These are phyloP conservation scores for Ilex aquifolium DNA, from an alignment of 257 asterid species.

Conservation along the genomic window DNA sequence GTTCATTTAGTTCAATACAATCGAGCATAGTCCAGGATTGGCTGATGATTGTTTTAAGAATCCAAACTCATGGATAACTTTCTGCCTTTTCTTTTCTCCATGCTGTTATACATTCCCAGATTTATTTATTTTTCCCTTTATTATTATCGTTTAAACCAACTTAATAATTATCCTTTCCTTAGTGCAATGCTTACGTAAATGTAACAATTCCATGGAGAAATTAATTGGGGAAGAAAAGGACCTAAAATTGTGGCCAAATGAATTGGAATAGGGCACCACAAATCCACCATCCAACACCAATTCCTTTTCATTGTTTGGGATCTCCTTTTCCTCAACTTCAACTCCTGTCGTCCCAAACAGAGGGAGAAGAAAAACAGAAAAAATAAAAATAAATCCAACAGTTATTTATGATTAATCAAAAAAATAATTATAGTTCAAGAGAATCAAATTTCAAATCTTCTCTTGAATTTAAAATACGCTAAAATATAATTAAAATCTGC, in stretches of 20 bases:
- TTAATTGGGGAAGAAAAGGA: conserved; percentile 13
- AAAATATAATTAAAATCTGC: neutral
- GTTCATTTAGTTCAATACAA: too few relatives aligned
- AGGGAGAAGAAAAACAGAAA: too few relatives aligned
- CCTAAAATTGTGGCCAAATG: conserved; percentile 87
- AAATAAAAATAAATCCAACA: neutral
- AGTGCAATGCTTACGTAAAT: too few relatives aligned
- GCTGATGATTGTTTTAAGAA: too few relatives aligned
- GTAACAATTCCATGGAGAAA: neutral
- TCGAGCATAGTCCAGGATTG: too few relatives aligned
- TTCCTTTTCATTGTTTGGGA: conserved; percentile 25
- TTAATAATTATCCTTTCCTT: too few relatives aligned
- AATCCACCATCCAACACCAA: conserved; percentile 50
- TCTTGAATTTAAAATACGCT: neutral
- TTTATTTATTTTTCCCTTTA: too few relatives aligned
- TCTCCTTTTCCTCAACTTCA: conserved; percentile 41
- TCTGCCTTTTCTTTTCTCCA: too few relatives aligned
- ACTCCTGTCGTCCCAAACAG: conserved; percentile 23
- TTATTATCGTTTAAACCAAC: too few relatives aligned
- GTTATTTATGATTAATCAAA: neutral
- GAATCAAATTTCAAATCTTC: too few relatives aligned
- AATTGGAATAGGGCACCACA: conserved; percentile 58
- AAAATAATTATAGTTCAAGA: neutral
- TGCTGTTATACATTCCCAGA: too few relatives aligned
- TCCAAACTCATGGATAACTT: too few relatives aligned